Evolutionary conservation across 495 filamentous ascomycete species (phyloP), one percentile per base, ranked within the genome.

Genomic region (Lophiostoma macrostomum): DNA sequence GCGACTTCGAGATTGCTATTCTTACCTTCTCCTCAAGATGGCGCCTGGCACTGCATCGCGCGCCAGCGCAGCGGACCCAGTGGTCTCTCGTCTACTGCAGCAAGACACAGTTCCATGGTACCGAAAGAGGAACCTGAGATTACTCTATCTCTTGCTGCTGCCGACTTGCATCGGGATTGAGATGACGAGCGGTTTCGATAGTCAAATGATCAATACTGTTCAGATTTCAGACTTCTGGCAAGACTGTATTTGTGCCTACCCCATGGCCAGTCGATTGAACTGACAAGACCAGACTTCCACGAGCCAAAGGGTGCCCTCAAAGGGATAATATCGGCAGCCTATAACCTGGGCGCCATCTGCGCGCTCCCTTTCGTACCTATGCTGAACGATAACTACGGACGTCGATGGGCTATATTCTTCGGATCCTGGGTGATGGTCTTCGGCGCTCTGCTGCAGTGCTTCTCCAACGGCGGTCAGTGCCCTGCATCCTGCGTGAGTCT

Each of bases 171-270:
- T 86, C 68, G 83, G 84, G 10, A 80, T 84, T 38, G 84, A 85
- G 67, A 80, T 84, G 71, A 87, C 83, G 1, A 84, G 81, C 20
- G 83, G 84, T 0, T 87, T 86, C 63, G 83, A 87, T 65, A 82
- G 79, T 6, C 80, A 83, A 55, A 80, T 87, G 64, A 84, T 87
- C 69, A 87, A 86, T 53, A 78, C 79, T 1, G 74, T 86, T 3
- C 82, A 87, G 66, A 76, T 81, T 25, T 76, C 84, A 14, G 66
- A 71, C 6, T 68, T 71, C 5, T 86, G 79, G 80, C 73, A 76
- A 41, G 55, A 64, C 7, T 85, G 81, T 81, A 55, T 29, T 74
- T 69, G 35, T 23, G 43, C 48, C n/a, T 24, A 29, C 10, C 16
- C 44, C 7, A 5, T 43, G 25, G 18, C 16, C n/a, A 19, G 18